Base-by-base conservation (phyloP, 192 early-diverging fungal species). In the Piromyces finnis region DNA sequence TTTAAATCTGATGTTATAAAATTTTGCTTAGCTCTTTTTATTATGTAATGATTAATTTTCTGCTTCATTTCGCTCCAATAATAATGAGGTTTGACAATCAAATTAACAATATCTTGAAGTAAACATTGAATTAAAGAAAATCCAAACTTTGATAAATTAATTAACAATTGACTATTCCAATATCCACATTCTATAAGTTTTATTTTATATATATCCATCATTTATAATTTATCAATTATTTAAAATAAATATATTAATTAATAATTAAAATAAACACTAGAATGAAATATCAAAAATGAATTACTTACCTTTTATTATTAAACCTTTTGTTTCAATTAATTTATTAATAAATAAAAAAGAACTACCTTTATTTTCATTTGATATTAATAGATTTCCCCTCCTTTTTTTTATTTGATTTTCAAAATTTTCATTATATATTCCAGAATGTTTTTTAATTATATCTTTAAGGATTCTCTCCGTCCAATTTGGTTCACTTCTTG, bases 401-500 rank as follows among this genome's bases (percentile, higher is more conserved):
- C 9, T 32, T 32, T 9, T 9, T 6, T 32, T 32, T 32, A 32
- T 32, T 6, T 32, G 3, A 32, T 32, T 32, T 32, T 32, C 30
- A 32, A 32, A 32, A 32, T 32, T 32, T 3, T 32, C 30, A 9
- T 32, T 32, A 32, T 32, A 6, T 32, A 32, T 32, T 32, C 29
- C 30, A 6, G 78, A 41, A 29, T 41, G 12, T 51, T 30, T 28
- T 16, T 79, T 27, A 17, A 12, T 28, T 0, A 41, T 27, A 32
- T 83, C 82, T 29, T 80, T 78, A 51, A 28, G 32, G 30, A 83
- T 81, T 32, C 89, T 82, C 28, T 82, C 78, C 36, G 84, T 81
- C 94, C 94, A 96, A 7, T 93, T 94, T 3, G 94, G 87, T 28
- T 94, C 89, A 36, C 94, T 92, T 27, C 95, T 84, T 27, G 94